Percentiles rank a stretch among this genome's conserved stretches.
Evolutionary conservation across 179 eudicot species (phyloP).

Genomic region (Amaranthus tricolor): DNA sequence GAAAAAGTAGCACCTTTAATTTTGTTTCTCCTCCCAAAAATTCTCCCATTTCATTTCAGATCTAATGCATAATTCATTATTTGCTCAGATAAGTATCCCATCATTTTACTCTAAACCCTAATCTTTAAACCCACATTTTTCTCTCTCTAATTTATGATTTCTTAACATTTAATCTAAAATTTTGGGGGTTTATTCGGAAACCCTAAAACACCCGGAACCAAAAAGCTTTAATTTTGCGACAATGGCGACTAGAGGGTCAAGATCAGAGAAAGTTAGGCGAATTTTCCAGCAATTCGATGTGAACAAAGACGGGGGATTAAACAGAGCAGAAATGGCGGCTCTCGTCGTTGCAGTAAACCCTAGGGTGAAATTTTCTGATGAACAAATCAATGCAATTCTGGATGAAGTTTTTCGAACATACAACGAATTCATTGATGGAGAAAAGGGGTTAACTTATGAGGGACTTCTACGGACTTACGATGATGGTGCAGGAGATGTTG

Average conservation of each 20-base stretch:
- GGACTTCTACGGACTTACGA: conserved; percentile 86
- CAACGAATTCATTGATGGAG: conserved; percentile 68
- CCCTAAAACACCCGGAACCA: conserved; percentile 7
- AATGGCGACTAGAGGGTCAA: conserved; percentile 62
- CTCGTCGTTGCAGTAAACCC: conserved; percentile 96
- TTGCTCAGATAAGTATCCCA: conserved; percentile 1
- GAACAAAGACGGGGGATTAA: conserved; percentile 80
- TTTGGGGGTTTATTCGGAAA: conserved; percentile 12
- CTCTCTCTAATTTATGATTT: conserved; percentile 6
- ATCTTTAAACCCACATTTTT: not conserved
- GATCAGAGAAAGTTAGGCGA: conserved; percentile 77
- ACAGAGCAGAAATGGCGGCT: conserved; percentile 82
- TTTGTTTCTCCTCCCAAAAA: conserved; percentile 16
- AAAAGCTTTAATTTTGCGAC: conserved; percentile 24
- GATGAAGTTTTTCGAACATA: conserved; percentile 92
- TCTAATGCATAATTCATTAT: conserved; percentile 20
- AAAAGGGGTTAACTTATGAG: conserved; percentile 66
- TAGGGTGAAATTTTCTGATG: conserved; percentile 83
- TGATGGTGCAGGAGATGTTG: conserved; percentile 97
- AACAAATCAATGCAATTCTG: conserved; percentile 81
- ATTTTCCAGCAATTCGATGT: conserved; percentile 80
- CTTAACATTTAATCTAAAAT: not conserved
- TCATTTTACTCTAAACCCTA: not conserved
- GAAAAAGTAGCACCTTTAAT: not conserved
- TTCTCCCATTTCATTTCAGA: conserved; percentile 29